Evolutionary conservation across 169 alveolate species (phyloP), one percentile per base, ranked within the genome.

Genomic region (Plasmodium knowlesi): DNA sequence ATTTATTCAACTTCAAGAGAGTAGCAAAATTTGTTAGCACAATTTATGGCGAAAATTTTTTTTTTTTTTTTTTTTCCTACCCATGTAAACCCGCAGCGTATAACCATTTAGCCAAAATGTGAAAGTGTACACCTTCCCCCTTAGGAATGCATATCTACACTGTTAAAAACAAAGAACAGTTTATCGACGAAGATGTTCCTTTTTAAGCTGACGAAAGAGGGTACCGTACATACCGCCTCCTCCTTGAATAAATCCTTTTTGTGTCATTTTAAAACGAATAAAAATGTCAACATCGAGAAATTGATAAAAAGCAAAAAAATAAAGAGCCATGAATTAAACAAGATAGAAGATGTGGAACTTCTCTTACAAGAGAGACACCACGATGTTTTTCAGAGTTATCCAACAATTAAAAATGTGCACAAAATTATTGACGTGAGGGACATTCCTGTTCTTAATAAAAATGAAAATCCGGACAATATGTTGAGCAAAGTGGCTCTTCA

Each of bases 401-500:
- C 95, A 12, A 74, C 92, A 25, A 72, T 90, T 70, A 67, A 50
- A 32, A 90, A 90, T 90, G 85, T 81, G 53, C 28, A 90, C 57
- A 67, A 90, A 81, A 90, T 90, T 43, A 34, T 90, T 10, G 92
- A 90, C 32, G 95, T 90, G 39, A 61, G 39, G 10, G 22, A 70
- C 72, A 82, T 90, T 90, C 95, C 95, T n/a, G 85, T 90, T 90
- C 81, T 90, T 50, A 73, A 54, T 71, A 90, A 90, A 90, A 50
- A 53, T 80, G 92, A 90, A 81, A 90, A 80, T 25, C 61, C 82
- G 39, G 16, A 81, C 50, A 90, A 71, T 43, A 61, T 90, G 37
- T 90, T 90, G 50, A 90, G 74, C 72, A 90, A 90, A 80, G 57
- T 82, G 43, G 90, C 88, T 90, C 95, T 90, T 41, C 95, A 90